Conservation (phyloP, 176 grass and related monocot species). For the Oryza nivara region DNA sequence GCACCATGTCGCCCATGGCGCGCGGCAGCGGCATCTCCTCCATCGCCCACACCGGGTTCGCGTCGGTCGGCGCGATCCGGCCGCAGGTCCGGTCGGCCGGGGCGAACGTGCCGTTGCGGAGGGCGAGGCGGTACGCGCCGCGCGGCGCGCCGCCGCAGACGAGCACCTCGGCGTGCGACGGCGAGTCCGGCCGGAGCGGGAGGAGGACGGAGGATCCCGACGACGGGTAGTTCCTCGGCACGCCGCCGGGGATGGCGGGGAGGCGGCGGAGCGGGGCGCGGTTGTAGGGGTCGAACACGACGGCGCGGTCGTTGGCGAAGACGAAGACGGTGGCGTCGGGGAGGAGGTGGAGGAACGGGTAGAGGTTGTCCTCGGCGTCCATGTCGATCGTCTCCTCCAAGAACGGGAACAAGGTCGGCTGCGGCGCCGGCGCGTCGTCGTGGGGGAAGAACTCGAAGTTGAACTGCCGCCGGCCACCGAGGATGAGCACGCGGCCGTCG, state of each 20-base stretch:
- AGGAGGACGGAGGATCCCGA: conserved; percentile 79
- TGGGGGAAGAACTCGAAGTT: conserved; percentile 79
- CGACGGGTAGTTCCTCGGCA: conserved; percentile 71
- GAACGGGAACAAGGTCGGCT: conserved; percentile 63
- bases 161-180: conserved; percentile 59
- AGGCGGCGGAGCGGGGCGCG: conserved; percentile 50
- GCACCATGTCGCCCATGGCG: conserved; percentile 86
- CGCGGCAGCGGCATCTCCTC: conserved; percentile 73
- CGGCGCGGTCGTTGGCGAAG: conserved; percentile 77
- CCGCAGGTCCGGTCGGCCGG: conserved; percentile 58
- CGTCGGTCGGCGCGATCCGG: conserved; percentile 59
- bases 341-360: conserved; percentile 92
- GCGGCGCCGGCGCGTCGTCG: neutral
- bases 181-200: conserved; percentile 38
- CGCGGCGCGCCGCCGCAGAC: conserved; percentile 71
- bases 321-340: conserved; percentile 78
- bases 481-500: conserved; percentile 66
- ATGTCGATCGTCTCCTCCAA: conserved; percentile 71
- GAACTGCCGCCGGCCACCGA: conserved; percentile 75
- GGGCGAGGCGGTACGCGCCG: conserved; percentile 58
- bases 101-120: conserved; percentile 59
- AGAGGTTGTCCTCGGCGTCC: conserved; percentile 79
- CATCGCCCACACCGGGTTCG: conserved; percentile 56
- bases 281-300: conserved; percentile 59
- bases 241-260: conserved; percentile 44